Evolutionary conservation across 208 protist species (phyloP), one percentile per base, ranked within the genome.

Genomic region (Polymyxa betae): DNA sequence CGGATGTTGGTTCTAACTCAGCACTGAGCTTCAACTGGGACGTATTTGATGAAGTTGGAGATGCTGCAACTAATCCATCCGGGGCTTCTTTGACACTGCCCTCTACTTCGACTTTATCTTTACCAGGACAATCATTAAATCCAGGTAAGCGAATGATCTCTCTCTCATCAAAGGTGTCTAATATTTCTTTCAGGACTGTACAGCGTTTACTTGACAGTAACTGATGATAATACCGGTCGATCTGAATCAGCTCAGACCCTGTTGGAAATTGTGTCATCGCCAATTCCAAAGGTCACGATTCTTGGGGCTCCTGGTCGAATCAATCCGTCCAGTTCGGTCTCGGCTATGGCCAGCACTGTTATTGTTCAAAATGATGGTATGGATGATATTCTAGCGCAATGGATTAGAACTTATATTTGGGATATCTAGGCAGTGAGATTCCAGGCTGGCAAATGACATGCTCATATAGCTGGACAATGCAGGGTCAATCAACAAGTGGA

Each of bases 251-350:
- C 72, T 12, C 40, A 45, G 35, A 35, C n/a, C 35, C 5, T 43
- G 5, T 20, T 82, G 16, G 35, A 82, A n/a, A 82, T 82, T n/a
- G 72, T 82, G 72, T 82, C 72, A n/a, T 20, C 10, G 16, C 72
- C 72, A n/a, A 82, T 82, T n/a, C 72, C 72, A 12, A 43, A 45
- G 72, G 35, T 82, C 72, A 82, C 72, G 72, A 82, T 82, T n/a
- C 10, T n/a, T 5, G 5, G 10, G 16, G 35, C 72, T 35, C 72
- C 72, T 20, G 72, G 72, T n/a, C 35, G n/a, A 20, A 43, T 82
- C 72, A 43, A 43, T 43, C 72, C 72, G 72, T 20, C 72, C 72
- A 43, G 72, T 43, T 45, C 72, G 16, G 72, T 82, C 72, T 38
- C n/a, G 16, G 72, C 72, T 20, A 40, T n/a, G 35, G 72, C 72